These are phyloP conservation scores for Datisca glomerata DNA, from an alignment of 306 rosid species.

Conservation along the genomic window DNA sequence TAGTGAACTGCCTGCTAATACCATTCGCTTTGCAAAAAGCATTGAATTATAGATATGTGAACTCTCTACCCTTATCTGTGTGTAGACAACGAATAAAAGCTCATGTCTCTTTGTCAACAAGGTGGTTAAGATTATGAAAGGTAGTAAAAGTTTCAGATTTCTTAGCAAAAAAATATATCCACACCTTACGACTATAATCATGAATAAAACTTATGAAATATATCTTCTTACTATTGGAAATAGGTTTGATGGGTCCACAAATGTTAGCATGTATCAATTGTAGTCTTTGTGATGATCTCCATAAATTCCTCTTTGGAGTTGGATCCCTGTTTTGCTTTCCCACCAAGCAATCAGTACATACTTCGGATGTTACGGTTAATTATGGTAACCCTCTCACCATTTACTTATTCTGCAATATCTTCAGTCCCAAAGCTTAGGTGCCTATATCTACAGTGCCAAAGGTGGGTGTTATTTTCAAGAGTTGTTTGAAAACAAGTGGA, in stretches of 20 bases:
- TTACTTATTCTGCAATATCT: not conserved
- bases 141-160: not conserved
- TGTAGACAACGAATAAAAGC: too few species aligned
- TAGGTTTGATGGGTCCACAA: not conserved
- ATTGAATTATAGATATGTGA: not conserved
- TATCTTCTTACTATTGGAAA: not conserved
- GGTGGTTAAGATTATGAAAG: not conserved
- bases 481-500: not conserved
- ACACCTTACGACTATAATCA: not conserved
- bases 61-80: not conserved
- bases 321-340: not conserved
- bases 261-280: not conserved
- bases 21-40: not conserved
- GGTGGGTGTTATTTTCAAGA: not conserved
- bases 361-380: not conserved
- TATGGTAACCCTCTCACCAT: not conserved
- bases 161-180: not conserved
- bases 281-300: not conserved
- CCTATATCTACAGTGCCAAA: not conserved
- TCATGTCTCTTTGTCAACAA: too few species aligned
- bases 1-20: not conserved
- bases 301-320: not conserved
- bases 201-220: not conserved
- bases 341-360: not conserved
- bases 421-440: not conserved